Percentiles rank a stretch among this genome's conserved stretches.
phyloP scores from a whole-genome alignment of 2,329 filamentous ascomycete genomes.

The Aspergillus quadrilineatus region DNA sequence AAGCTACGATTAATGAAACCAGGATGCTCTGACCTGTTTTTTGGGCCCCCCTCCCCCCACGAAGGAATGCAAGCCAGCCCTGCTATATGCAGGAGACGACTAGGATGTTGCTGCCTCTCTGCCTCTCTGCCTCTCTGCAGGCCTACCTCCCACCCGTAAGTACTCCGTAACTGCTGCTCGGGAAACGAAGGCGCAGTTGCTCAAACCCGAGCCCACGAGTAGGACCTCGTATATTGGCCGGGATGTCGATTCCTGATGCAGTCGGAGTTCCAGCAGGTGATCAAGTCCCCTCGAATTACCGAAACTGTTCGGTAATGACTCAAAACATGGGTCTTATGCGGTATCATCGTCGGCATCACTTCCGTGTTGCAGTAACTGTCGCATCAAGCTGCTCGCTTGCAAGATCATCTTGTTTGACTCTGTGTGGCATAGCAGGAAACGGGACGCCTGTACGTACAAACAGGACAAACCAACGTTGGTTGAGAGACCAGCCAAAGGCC shows the following conservation, averaged over 20 bases:
- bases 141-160: background rate
- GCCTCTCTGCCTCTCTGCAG: too few relatives aligned
- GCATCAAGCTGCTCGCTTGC: background rate
- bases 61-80: slow-evolving; percentile 12
- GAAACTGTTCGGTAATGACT: background rate
- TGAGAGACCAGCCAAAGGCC: background rate
- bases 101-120: background rate
- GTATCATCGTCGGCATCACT: background rate
- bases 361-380: background rate
- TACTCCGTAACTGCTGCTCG: background rate
- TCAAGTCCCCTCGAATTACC: background rate
- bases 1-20: background rate
- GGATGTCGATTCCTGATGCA: background rate
- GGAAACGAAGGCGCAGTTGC: background rate
- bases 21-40: background rate
- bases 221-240: background rate
- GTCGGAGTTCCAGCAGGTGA: background rate
- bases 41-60: background rate
- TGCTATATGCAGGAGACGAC: slow-evolving; percentile 15
- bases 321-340: background rate
- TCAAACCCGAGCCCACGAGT: background rate
- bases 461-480: background rate
- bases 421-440: background rate
- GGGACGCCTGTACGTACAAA: background rate
- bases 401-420: background rate